phyloP scores from a whole-genome alignment of 495 filamentous ascomycete species.

The Neurospora terricola region DNA sequence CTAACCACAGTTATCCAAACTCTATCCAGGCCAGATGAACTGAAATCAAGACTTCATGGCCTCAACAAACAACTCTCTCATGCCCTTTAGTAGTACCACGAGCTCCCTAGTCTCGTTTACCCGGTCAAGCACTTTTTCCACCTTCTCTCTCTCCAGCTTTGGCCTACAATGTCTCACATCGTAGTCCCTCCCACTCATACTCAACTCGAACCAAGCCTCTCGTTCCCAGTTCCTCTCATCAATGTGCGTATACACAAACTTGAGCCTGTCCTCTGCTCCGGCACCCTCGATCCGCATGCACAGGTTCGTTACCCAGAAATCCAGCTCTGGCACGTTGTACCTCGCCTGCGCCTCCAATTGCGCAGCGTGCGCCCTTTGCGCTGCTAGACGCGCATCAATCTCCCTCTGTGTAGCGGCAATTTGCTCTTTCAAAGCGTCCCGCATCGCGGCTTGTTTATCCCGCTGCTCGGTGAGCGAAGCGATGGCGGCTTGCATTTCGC shows the following conservation, averaged over 20 bases:
- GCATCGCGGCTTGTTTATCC: conserved; percentile 60
- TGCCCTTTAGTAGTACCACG: conserved; percentile 72
- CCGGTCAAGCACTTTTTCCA: conserved; percentile 62
- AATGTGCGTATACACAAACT: conserved; percentile 85
- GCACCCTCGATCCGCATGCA: conserved; percentile 85
- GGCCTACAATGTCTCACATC: conserved; percentile 67
- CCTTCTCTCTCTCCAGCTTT: conserved; percentile 62
- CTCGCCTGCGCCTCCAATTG: conserved; percentile 69
- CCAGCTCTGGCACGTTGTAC: conserved; percentile 81
- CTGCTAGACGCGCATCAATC: conserved; percentile 42
- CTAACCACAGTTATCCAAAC: background rate
- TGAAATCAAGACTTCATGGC: conserved; percentile 35
- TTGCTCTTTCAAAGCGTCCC: conserved; percentile 65
- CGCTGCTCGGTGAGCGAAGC: conserved; percentile 61
- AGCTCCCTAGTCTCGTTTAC: conserved; percentile 81
- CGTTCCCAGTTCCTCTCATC: conserved; percentile 79
- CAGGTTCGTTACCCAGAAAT: conserved; percentile 90
- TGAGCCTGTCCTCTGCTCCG: conserved; percentile 72
- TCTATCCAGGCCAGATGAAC: background rate
- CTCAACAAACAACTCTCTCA: conserved; percentile 76
- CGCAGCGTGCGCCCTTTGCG: conserved; percentile 42
- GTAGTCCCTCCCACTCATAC: conserved; percentile 72
- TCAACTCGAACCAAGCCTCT: conserved; percentile 90
- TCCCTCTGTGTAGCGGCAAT: conserved; percentile 69
- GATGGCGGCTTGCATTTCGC: conserved; percentile 79